Evolutionary conservation across 345 rosid genomes (phyloP), one percentile per base, ranked within the genome.

Genomic region (Linum tenue): DNA sequence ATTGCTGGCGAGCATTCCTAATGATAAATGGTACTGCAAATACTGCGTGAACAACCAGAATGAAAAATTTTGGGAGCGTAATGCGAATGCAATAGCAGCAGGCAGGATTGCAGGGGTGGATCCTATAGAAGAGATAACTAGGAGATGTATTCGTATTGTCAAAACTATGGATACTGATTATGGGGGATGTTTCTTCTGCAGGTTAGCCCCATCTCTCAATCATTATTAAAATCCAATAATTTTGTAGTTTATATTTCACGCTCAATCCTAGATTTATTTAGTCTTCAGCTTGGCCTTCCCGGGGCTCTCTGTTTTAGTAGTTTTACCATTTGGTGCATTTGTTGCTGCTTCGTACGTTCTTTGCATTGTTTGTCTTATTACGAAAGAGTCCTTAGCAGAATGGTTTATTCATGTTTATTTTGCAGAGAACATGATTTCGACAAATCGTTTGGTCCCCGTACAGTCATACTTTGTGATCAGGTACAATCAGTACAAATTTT

Each of bases 401-500:
- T 15, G 14, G 9, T 48, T 48, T 48, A 48, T 9, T 22, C 53
- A 7, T 53, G 5, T 37, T 68, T 39, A 55, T 55, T 62, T 62
- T 84, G 83, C 88, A 90, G 99, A 65, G 85, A 83, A 39, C 84
- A 83, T 76, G 81, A 81, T 78, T 90, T 88, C 71, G 71, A 80
- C 73, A 81, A 72, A 75, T 67, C 84, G 31, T 94, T 94, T 77
- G 89, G 89, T 77, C 79, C 89, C 58, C 86, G 85, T 62, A 94
- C 95, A 48, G 94, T 94, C 65, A 88, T 94, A 56, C 76, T 94
- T 55, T 90, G 97, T 67, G 99, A 90, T 78, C 99, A 90, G 96
- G 97, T 94, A 76, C 37, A 35, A 39, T 64, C 71, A 36, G 35
- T 39, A 56, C 51, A 48, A 9, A 10, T 48, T 7, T 0, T 48